Percentiles rank a stretch among this genome's conserved stretches.
phyloP scores from a whole-genome alignment of 345 rosid genomes.

The Brassica nigra region DNA sequence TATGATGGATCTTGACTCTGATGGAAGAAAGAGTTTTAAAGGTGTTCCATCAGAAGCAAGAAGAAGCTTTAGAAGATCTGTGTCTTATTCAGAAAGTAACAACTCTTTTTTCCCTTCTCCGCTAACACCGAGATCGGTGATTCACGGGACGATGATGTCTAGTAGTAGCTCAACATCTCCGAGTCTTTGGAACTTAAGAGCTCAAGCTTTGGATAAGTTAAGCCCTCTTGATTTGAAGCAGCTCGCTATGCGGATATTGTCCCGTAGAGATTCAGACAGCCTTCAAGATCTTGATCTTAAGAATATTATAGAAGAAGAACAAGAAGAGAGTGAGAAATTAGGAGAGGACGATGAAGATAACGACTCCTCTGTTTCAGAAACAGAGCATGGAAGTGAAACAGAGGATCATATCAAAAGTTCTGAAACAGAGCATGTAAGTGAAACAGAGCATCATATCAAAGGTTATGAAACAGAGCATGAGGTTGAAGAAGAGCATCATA shows the following conservation, averaged over 20 bases:
- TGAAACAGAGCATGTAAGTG: not conserved
- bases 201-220: conserved; percentile 68
- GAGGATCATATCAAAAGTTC: not conserved
- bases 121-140: conserved; percentile 46
- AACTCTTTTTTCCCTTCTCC: conserved; percentile 45
- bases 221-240: conserved; percentile 70
- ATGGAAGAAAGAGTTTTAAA: conserved; percentile 35
- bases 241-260: conserved; percentile 49
- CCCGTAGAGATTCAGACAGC: conserved; percentile 37
- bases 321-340: not conserved
- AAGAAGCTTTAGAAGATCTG: conserved; percentile 37
- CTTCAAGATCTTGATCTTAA: conserved; percentile 5
- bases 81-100: conserved; percentile 46
- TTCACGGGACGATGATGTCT: conserved; percentile 35
- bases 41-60: conserved; percentile 29
- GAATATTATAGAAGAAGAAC: not conserved
- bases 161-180: conserved; percentile 42
- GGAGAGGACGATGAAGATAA: not conserved
- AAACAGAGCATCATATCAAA: not conserved
- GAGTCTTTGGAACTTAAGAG: conserved; percentile 52
- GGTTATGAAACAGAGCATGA: not conserved
- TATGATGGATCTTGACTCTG: conserved; percentile 52
- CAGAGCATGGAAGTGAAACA: not conserved
- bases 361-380: conserved; percentile 2
- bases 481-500: not conserved